Base-by-base conservation (phyloP, 495 filamentous ascomycete genomes). In the Penicillium robsamsonii region DNA sequence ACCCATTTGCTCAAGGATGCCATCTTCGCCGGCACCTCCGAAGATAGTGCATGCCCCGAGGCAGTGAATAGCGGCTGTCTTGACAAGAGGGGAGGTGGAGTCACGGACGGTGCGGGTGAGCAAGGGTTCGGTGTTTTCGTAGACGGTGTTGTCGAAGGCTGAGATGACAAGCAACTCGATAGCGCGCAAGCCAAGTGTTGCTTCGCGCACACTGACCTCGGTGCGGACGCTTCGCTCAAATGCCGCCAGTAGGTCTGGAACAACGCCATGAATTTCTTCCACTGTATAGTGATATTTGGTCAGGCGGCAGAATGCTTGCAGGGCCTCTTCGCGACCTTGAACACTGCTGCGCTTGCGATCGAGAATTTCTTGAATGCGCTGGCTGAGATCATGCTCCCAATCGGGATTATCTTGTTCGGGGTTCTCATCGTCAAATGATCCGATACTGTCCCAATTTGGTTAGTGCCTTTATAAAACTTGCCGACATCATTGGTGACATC, bases 311-410 rank as follows among this genome's bases (percentile, higher is more conserved):
- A 91, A 97, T 31, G 78, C 80, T 15, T 76, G 75, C 49, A 95
- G 76, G 20, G 84, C 83, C 47, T 84, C 80, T 64, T 96, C 93
- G 30, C 93, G 84, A 13, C 89, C 87, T 60, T 90, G 83, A n/a
- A 81, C 81, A 54, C 86, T 91, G 68, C 85, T 90, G 52, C 88
- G 84, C 78, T 96, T 98, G 60, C 91, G 85, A 61, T 96, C 90
- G 22, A 90, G 74, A 20, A 97, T 85, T 64, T 93, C 89, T 50
- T 88, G 78, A 46, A 96, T 84, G n/a, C 84, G 81, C 61, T 88
- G 84, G 13, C 72, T 75, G 1, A 96, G 76, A 54, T 86, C 85
- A 18, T 86, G 77, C 24, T 81, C 79, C 87, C 88, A 91, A 29
- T 77, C 75, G 30, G 73, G 74, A 52, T 82, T 72, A 13, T 81